phyloP scores from a whole-genome alignment of 805 yeast species.

The Trichomonascus vanleenenianus region DNA sequence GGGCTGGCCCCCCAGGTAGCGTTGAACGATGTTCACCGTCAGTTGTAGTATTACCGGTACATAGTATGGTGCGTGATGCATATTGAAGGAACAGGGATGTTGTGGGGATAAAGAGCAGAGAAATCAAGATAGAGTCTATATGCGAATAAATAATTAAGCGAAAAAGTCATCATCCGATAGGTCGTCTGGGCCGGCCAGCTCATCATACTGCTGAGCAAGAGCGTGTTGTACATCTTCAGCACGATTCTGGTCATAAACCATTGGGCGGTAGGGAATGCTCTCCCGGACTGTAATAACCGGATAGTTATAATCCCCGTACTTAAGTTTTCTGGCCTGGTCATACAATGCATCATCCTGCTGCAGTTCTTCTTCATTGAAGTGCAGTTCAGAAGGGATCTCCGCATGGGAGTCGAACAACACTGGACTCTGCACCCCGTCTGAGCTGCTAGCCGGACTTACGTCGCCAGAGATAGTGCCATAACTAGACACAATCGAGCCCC shows the following conservation, averaged over 20 bases:
- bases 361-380: slow-evolving; percentile 14
- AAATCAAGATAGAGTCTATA: no score
- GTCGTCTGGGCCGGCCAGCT: slow-evolving; percentile 11
- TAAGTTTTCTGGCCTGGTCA: slow-evolving; percentile 24
- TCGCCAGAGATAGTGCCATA: not conserved
- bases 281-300: slow-evolving; percentile 33
- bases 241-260: slow-evolving; percentile 11
- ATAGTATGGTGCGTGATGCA: no score
- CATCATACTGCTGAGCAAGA: slow-evolving; percentile 7
- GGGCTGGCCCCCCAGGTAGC: no score
- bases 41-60: no score
- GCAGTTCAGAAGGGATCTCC: not conserved
- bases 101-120: no score
- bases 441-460: not conserved
- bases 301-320: slow-evolving; percentile 36
- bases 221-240: slow-evolving; percentile 8
- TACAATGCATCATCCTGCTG: slow-evolving; percentile 29
- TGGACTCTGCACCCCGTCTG: not conserved
- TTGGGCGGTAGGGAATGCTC: slow-evolving; percentile 14
- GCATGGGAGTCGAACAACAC: not conserved
- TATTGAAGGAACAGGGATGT: no score
- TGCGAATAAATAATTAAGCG: not conserved
- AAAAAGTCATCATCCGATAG: not conserved
- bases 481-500: not conserved
- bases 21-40: no score